These are phyloP conservation scores for Metschnikowia lunata DNA, from an alignment of 805 yeast species.

Conservation along the genomic window DNA sequence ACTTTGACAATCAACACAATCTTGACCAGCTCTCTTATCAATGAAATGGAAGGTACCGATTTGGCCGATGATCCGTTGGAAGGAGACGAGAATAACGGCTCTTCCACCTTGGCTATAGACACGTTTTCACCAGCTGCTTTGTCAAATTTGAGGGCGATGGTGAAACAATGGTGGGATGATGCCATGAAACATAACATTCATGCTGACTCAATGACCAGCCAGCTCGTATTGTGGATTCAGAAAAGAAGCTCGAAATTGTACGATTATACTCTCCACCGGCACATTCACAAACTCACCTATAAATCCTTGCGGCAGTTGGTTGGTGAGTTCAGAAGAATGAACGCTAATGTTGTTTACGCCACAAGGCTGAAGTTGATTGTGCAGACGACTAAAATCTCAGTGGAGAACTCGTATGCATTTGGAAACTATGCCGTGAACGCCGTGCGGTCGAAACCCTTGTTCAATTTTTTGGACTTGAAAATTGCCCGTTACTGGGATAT, in stretches of 20 bases:
- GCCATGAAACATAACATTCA: conserved; percentile 62
- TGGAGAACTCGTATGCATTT: conserved; percentile 86
- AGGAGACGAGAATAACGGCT: conserved; percentile 36
- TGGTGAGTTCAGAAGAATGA: conserved; percentile 73
- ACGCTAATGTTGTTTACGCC: conserved; percentile 77
- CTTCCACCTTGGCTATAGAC: conserved; percentile 66
- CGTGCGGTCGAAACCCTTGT: conserved; percentile 73
- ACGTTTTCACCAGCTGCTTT: conserved; percentile 77
- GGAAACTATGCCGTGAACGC: conserved; percentile 80
- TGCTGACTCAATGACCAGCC: conserved; percentile 81
- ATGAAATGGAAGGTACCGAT: conserved; percentile 85
- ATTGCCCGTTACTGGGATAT: conserved; percentile 85
- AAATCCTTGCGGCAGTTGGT: conserved; percentile 77
- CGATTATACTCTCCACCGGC: conserved; percentile 77
- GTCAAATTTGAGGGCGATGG: conserved; percentile 62
- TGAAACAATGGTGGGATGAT: conserved; percentile 91
- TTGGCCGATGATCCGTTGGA: conserved; percentile 46
- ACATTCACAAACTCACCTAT: conserved; percentile 79
- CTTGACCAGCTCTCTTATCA: conserved; percentile 74
- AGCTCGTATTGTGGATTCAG: conserved; percentile 83
- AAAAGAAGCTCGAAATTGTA: conserved; percentile 67
- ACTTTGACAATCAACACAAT: conserved; percentile 85
- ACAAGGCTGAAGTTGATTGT: conserved; percentile 69
- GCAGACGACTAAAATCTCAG: conserved; percentile 69
- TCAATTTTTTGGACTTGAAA: conserved; percentile 71